Base-by-base conservation (phyloP, 208 protist genomes). In the Leishmania amazonensis region DNA sequence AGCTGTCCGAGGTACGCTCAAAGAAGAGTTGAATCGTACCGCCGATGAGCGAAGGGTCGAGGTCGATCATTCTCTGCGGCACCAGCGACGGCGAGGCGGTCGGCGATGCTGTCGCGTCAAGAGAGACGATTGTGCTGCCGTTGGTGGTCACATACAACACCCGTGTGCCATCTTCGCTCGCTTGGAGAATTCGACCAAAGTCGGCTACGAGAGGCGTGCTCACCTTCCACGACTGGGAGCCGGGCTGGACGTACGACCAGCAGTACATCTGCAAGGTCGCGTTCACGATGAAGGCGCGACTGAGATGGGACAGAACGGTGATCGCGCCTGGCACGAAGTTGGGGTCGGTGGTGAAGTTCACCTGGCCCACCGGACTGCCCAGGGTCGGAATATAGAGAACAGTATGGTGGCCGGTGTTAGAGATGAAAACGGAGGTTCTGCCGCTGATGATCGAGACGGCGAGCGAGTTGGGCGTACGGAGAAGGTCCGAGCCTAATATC, bases 321-420 rank as follows among this genome's bases (percentile, higher is more conserved):
- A 79, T 67, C 35, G 75, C 45, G 35, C 75, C 75, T 57, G 75
- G 75, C 9, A 47, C 42, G 42, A 79, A 79, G 54, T 9, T 1
- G 58, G 17, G 21, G 28, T 47, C 53, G 53, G 19, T 67, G 58
- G 47, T 40, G 62, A 51, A 64, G 49, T 28, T 35, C 38, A 75
- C 75, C 57, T 79, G 68, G 31, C 75, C 76, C 21, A 79, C 58
- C 6, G 81, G 80, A 35, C 51, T 35, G 45, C 38, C 67, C 40
- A 83, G 31, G 57, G 8, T 73, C 8, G 83, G 57, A 47, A 78
- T n/a, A n/a, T 80, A 84, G 21, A 91, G 45, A n/a, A 91, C 87
- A 3, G 76, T 85, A 35, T 72, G 74, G n/a, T 81, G 76, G 45
- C 79, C 83, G 40, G 89, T 89, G 65, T 93, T 86, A 3, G 89